Evolutionary conservation across 257 asterid genomes (phyloP).

Genomic region (Datura wrightii): DNA sequence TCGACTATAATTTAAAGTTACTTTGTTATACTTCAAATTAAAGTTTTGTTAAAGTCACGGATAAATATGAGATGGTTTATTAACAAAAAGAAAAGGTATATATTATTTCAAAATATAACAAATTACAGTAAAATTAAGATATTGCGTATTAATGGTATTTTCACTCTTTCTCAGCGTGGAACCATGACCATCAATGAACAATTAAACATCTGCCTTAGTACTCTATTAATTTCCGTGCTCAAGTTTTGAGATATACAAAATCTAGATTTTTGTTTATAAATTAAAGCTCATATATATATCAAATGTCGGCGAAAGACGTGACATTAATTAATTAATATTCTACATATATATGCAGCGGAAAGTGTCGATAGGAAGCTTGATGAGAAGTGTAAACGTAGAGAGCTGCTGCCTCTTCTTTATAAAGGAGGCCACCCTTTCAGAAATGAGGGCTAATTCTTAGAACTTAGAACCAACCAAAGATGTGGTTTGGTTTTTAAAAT

Average conservation of each 20-base stretch:
- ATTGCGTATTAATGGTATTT: not conserved
- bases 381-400: not conserved
- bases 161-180: conserved; percentile 8
- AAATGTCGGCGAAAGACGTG: too few species aligned
- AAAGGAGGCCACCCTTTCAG: not conserved
- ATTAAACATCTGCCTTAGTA: too few species aligned
- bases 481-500: not conserved
- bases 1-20: not conserved
- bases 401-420: not conserved
- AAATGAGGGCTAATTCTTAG: not conserved
- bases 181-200: not conserved
- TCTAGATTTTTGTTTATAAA: too few species aligned
- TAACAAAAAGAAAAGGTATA: not conserved
- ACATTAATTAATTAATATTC: too few species aligned
- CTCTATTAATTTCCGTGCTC: too few species aligned
- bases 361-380: not conserved
- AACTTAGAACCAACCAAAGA: not conserved
- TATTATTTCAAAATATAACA: not conserved
- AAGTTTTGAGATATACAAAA: too few species aligned
- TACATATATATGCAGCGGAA: too few species aligned
- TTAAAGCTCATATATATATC: too few species aligned
- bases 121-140: not conserved
- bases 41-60: not conserved
- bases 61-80: not conserved
- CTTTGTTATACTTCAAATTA: not conserved